Conservation (phyloP, 2,329 filamentous ascomycete genomes). For the Pseudogymnoascus sp. region DNA sequence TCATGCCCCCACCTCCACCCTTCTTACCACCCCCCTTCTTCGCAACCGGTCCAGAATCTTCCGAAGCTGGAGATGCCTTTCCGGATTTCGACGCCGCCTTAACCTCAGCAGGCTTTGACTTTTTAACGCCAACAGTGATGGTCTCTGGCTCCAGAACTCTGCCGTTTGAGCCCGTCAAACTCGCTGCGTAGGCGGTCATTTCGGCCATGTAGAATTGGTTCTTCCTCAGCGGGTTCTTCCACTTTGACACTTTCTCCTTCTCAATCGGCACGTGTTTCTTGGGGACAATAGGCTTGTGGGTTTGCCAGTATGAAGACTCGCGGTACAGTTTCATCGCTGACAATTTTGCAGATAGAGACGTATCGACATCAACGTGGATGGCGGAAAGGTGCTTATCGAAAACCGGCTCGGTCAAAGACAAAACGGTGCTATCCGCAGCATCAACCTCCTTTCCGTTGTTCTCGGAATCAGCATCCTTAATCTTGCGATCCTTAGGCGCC, state of each 20-base stretch:
- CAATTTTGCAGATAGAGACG: slow-evolving; percentile 21
- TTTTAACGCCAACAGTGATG: slow-evolving; percentile 44
- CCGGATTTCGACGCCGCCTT: slow-evolving; percentile 23
- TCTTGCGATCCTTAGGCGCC: slow-evolving; percentile 21
- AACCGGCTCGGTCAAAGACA: slow-evolving; percentile 42
- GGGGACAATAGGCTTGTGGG: slow-evolving; percentile 42
- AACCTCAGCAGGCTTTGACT: slow-evolving; percentile 23
- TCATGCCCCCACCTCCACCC: slow-evolving; percentile 30
- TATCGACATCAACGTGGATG: slow-evolving; percentile 34
- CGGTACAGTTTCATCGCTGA: slow-evolving; percentile 35
- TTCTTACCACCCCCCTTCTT: slow-evolving; percentile 34
- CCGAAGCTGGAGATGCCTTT: slow-evolving; percentile 10
- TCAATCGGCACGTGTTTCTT: slow-evolving; percentile 32
- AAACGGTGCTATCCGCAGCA: slow-evolving; percentile 25
- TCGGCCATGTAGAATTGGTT: slow-evolving; percentile 62
- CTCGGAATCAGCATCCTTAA: slow-evolving; percentile 16
- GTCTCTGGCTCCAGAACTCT: slow-evolving; percentile 58
- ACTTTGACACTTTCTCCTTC: slow-evolving; percentile 36
- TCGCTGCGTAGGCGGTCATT: slow-evolving; percentile 62
- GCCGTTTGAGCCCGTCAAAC: slow-evolving; percentile 58
- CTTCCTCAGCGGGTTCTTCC: slow-evolving; percentile 28
- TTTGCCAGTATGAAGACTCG: slow-evolving; percentile 57
- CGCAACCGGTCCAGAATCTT: slow-evolving; percentile 16
- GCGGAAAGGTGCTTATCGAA: slow-evolving; percentile 41
- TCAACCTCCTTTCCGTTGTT: slow-evolving; percentile 16